phyloP scores from a whole-genome alignment of 1,139 yeast species.

The Blastobotrys indianensis region DNA sequence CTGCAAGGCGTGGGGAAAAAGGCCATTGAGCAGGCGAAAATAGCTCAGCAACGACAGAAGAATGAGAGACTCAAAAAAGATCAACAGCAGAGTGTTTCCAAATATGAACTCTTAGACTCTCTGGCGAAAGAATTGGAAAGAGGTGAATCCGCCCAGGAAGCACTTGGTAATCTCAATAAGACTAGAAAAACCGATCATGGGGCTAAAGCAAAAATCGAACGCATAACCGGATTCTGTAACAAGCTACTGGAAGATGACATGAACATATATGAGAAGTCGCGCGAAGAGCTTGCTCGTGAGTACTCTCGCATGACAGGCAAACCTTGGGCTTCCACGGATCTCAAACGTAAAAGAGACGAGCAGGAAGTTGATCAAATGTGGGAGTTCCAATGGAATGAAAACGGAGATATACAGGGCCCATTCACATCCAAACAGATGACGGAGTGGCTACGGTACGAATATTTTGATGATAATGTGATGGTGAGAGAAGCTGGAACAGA shows the following conservation, averaged over 20 bases:
- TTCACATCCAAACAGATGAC: slow-evolving; percentile 50
- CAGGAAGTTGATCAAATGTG: slow-evolving; percentile 35
- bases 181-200: slow-evolving; percentile 10
- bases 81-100: background rate
- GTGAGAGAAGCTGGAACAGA: background rate
- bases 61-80: slow-evolving; percentile 16
- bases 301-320: slow-evolving; percentile 4
- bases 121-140: slow-evolving; percentile 47
- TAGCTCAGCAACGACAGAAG: slow-evolving; percentile 39
- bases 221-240: slow-evolving; percentile 50
- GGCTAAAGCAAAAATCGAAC: slow-evolving; percentile 27
- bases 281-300: slow-evolving; percentile 5
- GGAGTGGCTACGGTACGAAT: slow-evolving; percentile 50
- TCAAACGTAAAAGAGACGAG: slow-evolving; percentile 46
- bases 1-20: slow-evolving; percentile 35
- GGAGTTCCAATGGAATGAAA: slow-evolving; percentile 59
- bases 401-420: slow-evolving; percentile 51
- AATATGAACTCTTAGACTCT: slow-evolving; percentile 23
- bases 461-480: slow-evolving; percentile 42
- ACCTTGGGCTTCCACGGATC: slow-evolving; percentile 38
- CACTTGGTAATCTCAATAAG: slow-evolving; percentile 32
- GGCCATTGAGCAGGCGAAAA: slow-evolving; percentile 46
- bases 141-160: slow-evolving; percentile 62
- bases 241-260: slow-evolving; percentile 37
- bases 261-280: slow-evolving; percentile 22